Conservation (phyloP, 176 grass and related monocot genomes). For the Musa acuminata region DNA sequence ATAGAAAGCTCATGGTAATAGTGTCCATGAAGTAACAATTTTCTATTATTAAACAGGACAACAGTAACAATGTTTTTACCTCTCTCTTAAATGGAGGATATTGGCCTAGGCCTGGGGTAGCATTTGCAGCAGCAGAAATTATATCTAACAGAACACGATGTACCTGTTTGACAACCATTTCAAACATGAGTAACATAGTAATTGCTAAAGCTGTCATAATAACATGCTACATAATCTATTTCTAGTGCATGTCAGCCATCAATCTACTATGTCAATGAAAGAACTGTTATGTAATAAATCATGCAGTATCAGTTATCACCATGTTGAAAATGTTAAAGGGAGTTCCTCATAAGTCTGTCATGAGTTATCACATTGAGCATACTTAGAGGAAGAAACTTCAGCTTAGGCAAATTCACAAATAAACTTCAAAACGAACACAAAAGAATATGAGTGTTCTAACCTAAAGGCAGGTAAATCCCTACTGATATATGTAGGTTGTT, state of each 20-base stretch:
- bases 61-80: slow-evolving; percentile 12
- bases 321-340: too few species aligned
- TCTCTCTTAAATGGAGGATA: slow-evolving; percentile 72
- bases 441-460: too few species aligned
- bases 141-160: slow-evolving; percentile 71
- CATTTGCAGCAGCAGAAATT: slow-evolving; percentile 68
- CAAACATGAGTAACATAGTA: neutral
- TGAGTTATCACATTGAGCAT: too few species aligned
- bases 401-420: too few species aligned
- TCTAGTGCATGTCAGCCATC: neutral
- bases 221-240: neutral
- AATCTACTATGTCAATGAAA: neutral
- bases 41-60: neutral
- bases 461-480: too few species aligned
- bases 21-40: neutral
- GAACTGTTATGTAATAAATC: too few species aligned
- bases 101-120: slow-evolving; percentile 66
- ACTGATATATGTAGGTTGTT: too few species aligned
- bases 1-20: neutral
- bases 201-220: neutral
- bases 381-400: too few species aligned
- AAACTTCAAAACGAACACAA: too few species aligned
- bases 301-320: too few species aligned
- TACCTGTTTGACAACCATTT: slow-evolving; percentile 31
- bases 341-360: too few species aligned